Evolutionary conservation across 2,329 filamentous ascomycete species (phyloP), one percentile per base, ranked within the genome.

Genomic region (Cordyceps cicadae): DNA sequence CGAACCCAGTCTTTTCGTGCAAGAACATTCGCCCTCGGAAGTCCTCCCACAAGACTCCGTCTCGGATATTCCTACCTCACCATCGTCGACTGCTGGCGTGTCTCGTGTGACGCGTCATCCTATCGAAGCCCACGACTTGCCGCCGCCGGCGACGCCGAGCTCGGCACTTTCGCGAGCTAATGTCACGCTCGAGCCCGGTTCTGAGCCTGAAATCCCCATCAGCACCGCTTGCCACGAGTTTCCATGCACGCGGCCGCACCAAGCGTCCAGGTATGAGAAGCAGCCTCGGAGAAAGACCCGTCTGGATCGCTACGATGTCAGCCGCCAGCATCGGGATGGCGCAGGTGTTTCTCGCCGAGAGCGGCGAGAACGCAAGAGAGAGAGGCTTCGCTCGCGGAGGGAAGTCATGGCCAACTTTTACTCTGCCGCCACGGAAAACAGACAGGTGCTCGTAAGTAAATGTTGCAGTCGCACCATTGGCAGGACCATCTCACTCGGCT

Each of bases 371-470:
- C 32, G 53, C 5, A 66, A 66, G 39, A 72, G 69, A 39, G 69
- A 70, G n/a, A 66, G 58, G 14, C 62, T 75, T 41, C 67, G 68
- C 6, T 74, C 74, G 0, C 70, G 75, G 15, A 76, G 75, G 58
- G 77, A 81, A 46, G 73, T 86, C 8, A 79, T 85, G 70, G 70
- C 76, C 7, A 79, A 79, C 21, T 88, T 87, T 63, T 73, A 73
- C 14, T 85, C 85, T 1, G 70, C 77, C 3, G 79, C 79, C 56
- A 77, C 88, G 48, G 70, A 77, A 12, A 75, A 76, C 19, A 64
- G 64, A 8, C 68, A 66, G 52, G 61, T 75, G 24, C 74, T 67
- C 14, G 75, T 75, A 54, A 60, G 69, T 12, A 21, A 8, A 11
- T 26, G 5, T 19, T 3, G 26, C 14, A 24, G 39, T 34, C 32